Conservation (phyloP, 2,329 filamentous ascomycete species). For the Sclerotinia nivalis region DNA sequence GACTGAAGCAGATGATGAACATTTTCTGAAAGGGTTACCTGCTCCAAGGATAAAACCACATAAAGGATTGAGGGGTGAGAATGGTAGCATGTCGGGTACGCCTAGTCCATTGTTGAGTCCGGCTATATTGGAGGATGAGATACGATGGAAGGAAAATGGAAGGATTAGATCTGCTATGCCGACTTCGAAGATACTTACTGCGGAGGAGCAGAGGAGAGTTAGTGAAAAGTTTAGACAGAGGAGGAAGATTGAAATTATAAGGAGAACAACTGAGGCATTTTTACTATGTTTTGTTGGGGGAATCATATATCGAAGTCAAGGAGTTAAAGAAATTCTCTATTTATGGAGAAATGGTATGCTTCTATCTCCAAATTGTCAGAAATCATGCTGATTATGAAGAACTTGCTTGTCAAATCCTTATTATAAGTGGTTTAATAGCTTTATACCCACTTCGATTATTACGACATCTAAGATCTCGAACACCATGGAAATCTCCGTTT, state of each 20-base stretch:
- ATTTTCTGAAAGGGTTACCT: constrained; percentile 80
- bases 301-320: constrained; percentile 48
- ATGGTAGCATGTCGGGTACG: constrained; percentile 55
- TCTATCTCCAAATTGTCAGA: background rate
- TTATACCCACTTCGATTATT: constrained; percentile 63
- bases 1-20: constrained; percentile 93
- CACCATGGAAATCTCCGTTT: constrained; percentile 33
- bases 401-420: constrained; percentile 36
- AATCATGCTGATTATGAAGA: constrained; percentile 36
- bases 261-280: constrained; percentile 54
- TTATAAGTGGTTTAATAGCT: constrained; percentile 46
- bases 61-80: constrained; percentile 72
- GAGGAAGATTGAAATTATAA: constrained; percentile 52
- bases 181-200: constrained; percentile 21
- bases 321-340: constrained; percentile 49
- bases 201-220: constrained; percentile 32
- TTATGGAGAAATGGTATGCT: constrained; percentile 53
- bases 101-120: constrained; percentile 58
- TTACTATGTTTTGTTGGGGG: constrained; percentile 53
- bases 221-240: constrained; percentile 44
- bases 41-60: constrained; percentile 71
- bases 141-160: constrained; percentile 23
- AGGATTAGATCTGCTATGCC: constrained; percentile 21
- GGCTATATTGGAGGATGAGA: constrained; percentile 46
- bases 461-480: constrained; percentile 44